These are phyloP conservation scores for Lactarius sanguifluus DNA, from an alignment of 768 basidiomycete species.

Conservation along the genomic window DNA sequence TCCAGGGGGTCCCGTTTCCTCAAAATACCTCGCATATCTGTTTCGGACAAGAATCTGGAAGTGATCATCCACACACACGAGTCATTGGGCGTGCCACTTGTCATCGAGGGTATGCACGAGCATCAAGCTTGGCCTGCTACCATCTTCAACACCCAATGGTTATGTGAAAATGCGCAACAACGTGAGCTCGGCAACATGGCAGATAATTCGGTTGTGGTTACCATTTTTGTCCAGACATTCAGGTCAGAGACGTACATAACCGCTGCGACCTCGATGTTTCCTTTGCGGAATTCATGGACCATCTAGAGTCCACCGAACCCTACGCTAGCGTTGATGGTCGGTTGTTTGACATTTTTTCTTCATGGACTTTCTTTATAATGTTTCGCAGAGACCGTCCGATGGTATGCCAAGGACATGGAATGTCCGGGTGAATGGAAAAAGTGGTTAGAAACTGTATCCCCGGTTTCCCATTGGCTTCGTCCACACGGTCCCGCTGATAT, in stretches of 20 bases:
- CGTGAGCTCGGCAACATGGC: constrained; percentile 14
- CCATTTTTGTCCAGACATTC: constrained; percentile 45
- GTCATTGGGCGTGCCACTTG: constrained; percentile 56
- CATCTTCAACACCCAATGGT: constrained; percentile 57
- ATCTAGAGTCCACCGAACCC: constrained; percentile 7
- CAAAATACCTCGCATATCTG: constrained; percentile 42
- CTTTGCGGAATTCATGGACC: constrained; percentile 51
- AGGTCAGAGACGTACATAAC: constrained; percentile 62
- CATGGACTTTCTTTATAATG: constrained; percentile 7
- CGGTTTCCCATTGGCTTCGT: constrained; percentile 54
- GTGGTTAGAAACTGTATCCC: constrained; percentile 50
- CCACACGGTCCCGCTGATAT: constrained; percentile 58
- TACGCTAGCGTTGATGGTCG: constrained; percentile 16
- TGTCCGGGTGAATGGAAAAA: constrained; percentile 66
- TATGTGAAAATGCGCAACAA: constrained; percentile 39
- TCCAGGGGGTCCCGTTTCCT: constrained; percentile 43
- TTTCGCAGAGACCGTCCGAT: constrained; percentile 52
- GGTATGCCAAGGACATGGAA: constrained; percentile 76
- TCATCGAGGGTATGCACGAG: constrained; percentile 62
- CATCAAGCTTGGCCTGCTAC: constrained; percentile 53
- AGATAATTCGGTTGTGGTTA: not conserved
- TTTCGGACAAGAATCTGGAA: constrained; percentile 31
- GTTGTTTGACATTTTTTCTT: constrained; percentile 10
- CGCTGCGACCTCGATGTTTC: constrained; percentile 53
- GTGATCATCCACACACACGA: constrained; percentile 37